These are phyloP conservation scores for Colletotrichum viniferum DNA, from an alignment of 2,329 filamentous ascomycete genomes.

Conservation along the genomic window DNA sequence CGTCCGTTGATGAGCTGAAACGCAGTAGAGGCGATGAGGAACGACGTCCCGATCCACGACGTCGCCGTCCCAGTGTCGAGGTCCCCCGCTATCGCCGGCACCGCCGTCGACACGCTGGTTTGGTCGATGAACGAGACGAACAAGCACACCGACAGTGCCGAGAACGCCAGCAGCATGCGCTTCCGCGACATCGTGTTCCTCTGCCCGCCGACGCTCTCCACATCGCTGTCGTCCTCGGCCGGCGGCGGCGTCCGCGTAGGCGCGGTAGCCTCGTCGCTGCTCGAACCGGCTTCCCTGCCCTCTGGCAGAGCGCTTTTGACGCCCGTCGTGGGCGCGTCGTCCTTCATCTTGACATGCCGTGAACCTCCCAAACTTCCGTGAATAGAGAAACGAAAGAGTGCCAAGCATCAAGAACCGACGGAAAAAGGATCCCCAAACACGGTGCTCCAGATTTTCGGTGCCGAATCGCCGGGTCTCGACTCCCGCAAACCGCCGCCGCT, in stretches of 20 bases:
- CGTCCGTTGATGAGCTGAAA: conserved; percentile 40
- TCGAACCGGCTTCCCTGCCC: neutral
- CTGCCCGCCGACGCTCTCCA: conserved; percentile 31
- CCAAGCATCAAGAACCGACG: neutral
- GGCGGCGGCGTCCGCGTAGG: neutral
- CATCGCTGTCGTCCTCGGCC: conserved; percentile 18
- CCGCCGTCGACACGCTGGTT: conserved; percentile 35
- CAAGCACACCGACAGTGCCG: conserved; percentile 31
- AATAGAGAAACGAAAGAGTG: neutral
- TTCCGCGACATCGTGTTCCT: conserved; percentile 37
- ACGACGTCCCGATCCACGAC: conserved; percentile 41
- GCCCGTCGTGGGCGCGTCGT: neutral
- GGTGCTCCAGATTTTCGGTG: neutral
- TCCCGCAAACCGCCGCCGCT: neutral
- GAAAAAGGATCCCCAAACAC: neutral
- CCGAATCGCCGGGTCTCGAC: conserved; percentile 1
- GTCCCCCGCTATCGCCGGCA: conserved; percentile 40
- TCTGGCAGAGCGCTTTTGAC: neutral
- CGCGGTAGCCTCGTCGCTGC: neutral
- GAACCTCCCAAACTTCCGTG: neutral
- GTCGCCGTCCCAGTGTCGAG: conserved; percentile 34
- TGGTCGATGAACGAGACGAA: conserved; percentile 42
- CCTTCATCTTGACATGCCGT: conserved; percentile 2
- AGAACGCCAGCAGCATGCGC: conserved; percentile 33
- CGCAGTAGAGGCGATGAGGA: conserved; percentile 37